A percentile compares a stretch with the other conserved stretches of the same genome.
phyloP scores from a whole-genome alignment of 2,329 filamentous ascomycete species.

The Meredithiella fracta region DNA sequence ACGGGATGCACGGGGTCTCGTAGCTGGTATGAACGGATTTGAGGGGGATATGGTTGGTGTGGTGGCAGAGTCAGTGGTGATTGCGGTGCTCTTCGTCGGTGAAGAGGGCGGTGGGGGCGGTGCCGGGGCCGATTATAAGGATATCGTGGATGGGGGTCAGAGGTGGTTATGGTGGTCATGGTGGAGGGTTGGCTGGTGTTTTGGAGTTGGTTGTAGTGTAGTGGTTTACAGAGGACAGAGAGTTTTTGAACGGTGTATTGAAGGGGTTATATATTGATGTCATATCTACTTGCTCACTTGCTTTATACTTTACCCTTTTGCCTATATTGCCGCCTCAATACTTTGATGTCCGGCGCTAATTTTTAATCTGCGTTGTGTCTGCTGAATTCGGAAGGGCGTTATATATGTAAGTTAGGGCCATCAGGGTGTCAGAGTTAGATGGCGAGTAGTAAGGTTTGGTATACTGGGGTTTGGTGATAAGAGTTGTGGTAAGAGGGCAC shows the following conservation, averaged over 20 bases:
- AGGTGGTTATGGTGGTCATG: not conserved
- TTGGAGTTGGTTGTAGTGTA: not conserved
- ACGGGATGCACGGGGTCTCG: constrained; percentile 29
- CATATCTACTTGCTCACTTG: too few relatives aligned
- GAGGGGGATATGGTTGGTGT: constrained; percentile 42
- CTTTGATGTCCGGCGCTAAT: not conserved
- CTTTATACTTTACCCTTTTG: too few relatives aligned
- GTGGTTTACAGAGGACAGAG: too few relatives aligned
- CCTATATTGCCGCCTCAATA: not conserved
- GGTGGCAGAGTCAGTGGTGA: constrained; percentile 57
- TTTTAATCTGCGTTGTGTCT: not conserved
- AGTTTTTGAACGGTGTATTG: too few relatives aligned
- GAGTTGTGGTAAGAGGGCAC: too few relatives aligned
- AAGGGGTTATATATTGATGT: too few relatives aligned
- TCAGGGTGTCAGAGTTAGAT: not conserved
- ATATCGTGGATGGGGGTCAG: constrained; percentile 34
- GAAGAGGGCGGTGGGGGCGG: constrained; percentile 59
- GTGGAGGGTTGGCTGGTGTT: not conserved
- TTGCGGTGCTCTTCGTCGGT: too few relatives aligned
- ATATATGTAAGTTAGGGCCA: not conserved
- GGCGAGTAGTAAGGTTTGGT: too few relatives aligned
- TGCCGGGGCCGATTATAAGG: constrained; percentile 57
- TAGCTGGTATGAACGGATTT: constrained; percentile 28
- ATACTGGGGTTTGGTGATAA: too few relatives aligned
- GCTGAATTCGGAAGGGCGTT: not conserved